phyloP scores from a whole-genome alignment of 345 rosid species.

The Geranium rotundifolium region DNA sequence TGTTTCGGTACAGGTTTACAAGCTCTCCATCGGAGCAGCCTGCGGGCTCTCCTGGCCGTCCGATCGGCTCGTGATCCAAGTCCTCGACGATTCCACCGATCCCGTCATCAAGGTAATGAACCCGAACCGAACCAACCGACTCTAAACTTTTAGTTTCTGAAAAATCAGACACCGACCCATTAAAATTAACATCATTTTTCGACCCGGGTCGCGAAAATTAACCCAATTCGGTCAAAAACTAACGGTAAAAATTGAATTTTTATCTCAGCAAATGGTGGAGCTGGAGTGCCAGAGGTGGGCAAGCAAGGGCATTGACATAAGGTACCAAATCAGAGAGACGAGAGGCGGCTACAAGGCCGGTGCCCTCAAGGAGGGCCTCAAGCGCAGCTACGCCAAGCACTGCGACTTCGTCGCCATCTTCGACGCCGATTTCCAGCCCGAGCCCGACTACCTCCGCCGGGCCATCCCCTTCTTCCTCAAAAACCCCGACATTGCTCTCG shows the following conservation, averaged over 20 bases:
- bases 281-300: conserved; percentile 97
- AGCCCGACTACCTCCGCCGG: conserved; percentile 75
- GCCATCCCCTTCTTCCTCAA: conserved; percentile 72
- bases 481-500: conserved; percentile 77
- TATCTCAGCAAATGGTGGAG: conserved; percentile 84
- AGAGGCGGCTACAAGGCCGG: conserved; percentile 95
- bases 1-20: conserved; percentile 58
- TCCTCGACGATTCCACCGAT: conserved; percentile 97
- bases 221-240: too few relatives aligned
- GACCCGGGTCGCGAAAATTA: too few relatives aligned
- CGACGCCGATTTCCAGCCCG: conserved; percentile 96
- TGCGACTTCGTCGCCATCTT: conserved; percentile 88
- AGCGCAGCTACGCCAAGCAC: conserved; percentile 81
- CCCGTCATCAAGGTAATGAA: conserved; percentile 69
- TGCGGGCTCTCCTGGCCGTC: conserved; percentile 96
- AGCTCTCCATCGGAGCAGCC: conserved; percentile 97
- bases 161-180: too few relatives aligned
- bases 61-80: conserved; percentile 99
- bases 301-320: conserved; percentile 76
- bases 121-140: too few relatives aligned
- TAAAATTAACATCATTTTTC: too few relatives aligned
- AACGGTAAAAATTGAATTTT: conserved; percentile 4
- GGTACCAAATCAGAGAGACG: conserved; percentile 84
- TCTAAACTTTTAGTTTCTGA: too few relatives aligned
- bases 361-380: conserved; percentile 92